A percentile compares a stretch with the other conserved stretches of the same genome.
Evolutionary conservation across 2,329 filamentous ascomycete genomes (phyloP).

Genomic region (Paramyrothecium sp.): DNA sequence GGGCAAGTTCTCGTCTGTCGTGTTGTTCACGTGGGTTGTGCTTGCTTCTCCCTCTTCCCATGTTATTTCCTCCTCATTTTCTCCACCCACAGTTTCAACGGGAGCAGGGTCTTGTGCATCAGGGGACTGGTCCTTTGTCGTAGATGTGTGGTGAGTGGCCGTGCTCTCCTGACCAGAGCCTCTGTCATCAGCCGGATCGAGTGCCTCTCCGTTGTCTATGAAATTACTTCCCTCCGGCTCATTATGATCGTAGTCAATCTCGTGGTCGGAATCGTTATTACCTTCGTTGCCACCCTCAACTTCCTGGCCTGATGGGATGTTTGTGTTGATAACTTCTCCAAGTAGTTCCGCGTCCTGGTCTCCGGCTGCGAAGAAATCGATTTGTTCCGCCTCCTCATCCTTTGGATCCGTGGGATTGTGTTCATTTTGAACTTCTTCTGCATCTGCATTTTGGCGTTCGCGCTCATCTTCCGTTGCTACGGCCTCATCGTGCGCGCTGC

Average conservation of each 20-base stretch:
- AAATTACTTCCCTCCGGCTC: conserved; percentile 3
- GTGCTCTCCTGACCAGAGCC: no score
- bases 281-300: conserved; percentile 14
- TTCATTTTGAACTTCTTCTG: conserved; percentile 2
- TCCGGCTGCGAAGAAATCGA: background rate
- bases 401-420: background rate
- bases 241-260: conserved; percentile 35
- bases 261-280: conserved; percentile 21
- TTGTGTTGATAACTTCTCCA: background rate
- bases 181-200: background rate
- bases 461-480: background rate
- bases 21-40: background rate
- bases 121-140: no score
- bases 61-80: conserved; percentile 16
- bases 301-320: conserved; percentile 4
- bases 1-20: background rate
- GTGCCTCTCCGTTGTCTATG: background rate
- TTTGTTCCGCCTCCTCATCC: background rate
- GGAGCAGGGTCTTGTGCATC: background rate
- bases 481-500: no score
- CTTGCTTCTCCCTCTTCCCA: conserved; percentile 16
- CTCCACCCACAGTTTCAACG: background rate
- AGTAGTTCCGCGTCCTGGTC: background rate
- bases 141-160: no score
- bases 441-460: conserved; percentile 10